phyloP scores from a whole-genome alignment of 768 basidiomycete genomes.

The Chalciporus sphaerocephalus region DNA sequence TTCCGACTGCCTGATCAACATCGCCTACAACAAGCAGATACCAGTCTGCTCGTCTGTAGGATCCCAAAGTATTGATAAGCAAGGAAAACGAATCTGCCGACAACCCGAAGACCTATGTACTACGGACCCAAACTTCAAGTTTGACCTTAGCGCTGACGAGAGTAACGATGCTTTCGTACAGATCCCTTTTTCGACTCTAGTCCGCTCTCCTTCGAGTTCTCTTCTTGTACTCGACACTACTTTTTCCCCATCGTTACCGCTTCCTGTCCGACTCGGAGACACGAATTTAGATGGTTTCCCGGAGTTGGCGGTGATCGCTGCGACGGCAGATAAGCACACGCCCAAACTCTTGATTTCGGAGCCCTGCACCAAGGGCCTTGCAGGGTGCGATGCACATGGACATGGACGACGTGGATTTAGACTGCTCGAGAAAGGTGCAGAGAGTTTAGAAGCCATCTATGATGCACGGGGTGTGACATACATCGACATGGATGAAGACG shows the following conservation, averaged over 20 bases:
- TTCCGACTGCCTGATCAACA: slow-evolving; percentile 74
- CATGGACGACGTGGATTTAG: slow-evolving; percentile 61
- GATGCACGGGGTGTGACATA: slow-evolving; percentile 80
- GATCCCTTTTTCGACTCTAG: slow-evolving; percentile 60
- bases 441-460: slow-evolving; percentile 57
- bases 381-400: slow-evolving; percentile 53
- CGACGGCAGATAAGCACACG: slow-evolving; percentile 40
- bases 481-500: slow-evolving; percentile 94
- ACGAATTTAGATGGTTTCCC: slow-evolving; percentile 93
- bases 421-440: slow-evolving; percentile 52
- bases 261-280: slow-evolving; percentile 82
- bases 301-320: slow-evolving; percentile 66
- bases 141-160: slow-evolving; percentile 52
- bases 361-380: slow-evolving; percentile 50
- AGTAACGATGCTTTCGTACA: slow-evolving; percentile 58
- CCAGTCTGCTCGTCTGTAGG: slow-evolving; percentile 66
- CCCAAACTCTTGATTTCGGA: slow-evolving; percentile 63
- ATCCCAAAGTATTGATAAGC: slow-evolving; percentile 41
- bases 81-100: slow-evolving; percentile 60
- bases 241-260: slow-evolving; percentile 61
- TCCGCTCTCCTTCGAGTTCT: slow-evolving; percentile 44
- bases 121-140: slow-evolving; percentile 75
- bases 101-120: slow-evolving; percentile 77
- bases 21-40: slow-evolving; percentile 91
- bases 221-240: slow-evolving; percentile 71